These are phyloP conservation scores for Aspergillus phoenicis DNA, from an alignment of 2,329 filamentous ascomycete genomes.

Conservation along the genomic window DNA sequence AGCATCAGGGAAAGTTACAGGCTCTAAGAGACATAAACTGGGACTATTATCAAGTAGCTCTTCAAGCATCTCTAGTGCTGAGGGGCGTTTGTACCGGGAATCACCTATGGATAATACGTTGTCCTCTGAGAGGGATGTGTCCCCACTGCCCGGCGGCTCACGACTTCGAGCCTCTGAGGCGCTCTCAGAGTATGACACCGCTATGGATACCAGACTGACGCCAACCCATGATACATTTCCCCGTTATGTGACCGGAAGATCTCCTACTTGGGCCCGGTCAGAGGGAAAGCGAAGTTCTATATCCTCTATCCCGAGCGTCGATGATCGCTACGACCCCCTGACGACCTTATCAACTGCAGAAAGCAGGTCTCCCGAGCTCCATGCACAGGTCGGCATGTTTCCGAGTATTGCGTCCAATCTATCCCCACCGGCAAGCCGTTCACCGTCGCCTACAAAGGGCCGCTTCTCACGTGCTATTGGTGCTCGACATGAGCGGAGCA, in stretches of 20 bases:
- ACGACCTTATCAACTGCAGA: constrained; percentile 48
- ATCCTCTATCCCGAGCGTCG: constrained; percentile 55
- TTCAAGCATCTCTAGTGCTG: constrained; percentile 62
- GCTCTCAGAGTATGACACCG: constrained; percentile 1
- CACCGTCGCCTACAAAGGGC: constrained; percentile 65
- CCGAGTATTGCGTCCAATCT: constrained; percentile 65
- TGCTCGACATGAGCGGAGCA: constrained; percentile 41
- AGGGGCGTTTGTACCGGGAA: constrained; percentile 20
- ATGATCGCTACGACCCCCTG: constrained; percentile 35
- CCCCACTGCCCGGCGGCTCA: constrained; percentile 1
- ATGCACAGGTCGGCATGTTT: constrained; percentile 49
- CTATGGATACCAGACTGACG: neutral
- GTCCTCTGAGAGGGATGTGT: constrained; percentile 11
- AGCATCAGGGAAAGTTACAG: constrained; percentile 52
- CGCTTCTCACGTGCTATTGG: constrained; percentile 49
- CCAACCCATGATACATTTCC: constrained; percentile 1
- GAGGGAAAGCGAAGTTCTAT: constrained; percentile 56
- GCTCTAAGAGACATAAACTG: constrained; percentile 57
- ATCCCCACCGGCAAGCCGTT: constrained; percentile 65
- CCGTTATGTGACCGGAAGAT: neutral
- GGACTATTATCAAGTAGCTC: constrained; percentile 54
- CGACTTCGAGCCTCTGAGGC: neutral
- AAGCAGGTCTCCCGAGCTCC: constrained; percentile 48
- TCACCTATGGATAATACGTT: constrained; percentile 1
- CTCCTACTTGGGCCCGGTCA: constrained; percentile 50